These are phyloP conservation scores for Penicillium sp. DNA, from an alignment of 2,329 filamentous ascomycete species.

Conservation along the genomic window DNA sequence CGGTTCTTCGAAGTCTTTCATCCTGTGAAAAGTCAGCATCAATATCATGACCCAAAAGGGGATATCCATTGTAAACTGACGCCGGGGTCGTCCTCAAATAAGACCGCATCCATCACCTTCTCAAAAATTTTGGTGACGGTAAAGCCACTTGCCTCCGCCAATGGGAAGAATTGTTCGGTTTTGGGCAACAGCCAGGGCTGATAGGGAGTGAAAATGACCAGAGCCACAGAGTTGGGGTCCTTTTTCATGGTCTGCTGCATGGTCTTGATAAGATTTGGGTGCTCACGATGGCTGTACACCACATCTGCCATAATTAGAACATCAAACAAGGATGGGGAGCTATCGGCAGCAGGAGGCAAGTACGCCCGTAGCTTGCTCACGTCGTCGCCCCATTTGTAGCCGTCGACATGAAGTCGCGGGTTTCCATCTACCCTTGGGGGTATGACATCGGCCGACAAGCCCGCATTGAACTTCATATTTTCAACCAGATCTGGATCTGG, in stretches of 20 bases:
- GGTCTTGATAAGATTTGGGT: slow-evolving; percentile 71
- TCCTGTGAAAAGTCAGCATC: slow-evolving; percentile 51
- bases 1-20: slow-evolving; percentile 74
- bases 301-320: slow-evolving; percentile 83
- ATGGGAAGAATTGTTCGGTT: slow-evolving; percentile 82
- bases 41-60: background rate
- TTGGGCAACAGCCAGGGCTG: slow-evolving; percentile 84
- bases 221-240: slow-evolving; percentile 58
- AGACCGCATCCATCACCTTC: slow-evolving; percentile 75
- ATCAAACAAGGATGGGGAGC: slow-evolving; percentile 66
- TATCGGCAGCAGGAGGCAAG: slow-evolving; percentile 56
- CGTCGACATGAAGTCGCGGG: slow-evolving; percentile 58
- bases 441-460: slow-evolving; percentile 51
- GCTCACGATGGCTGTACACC: slow-evolving; percentile 87
- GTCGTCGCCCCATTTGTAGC: slow-evolving; percentile 81
- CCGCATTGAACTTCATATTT: slow-evolving; percentile 75
- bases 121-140: slow-evolving; percentile 77
- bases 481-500: slow-evolving; percentile 79
- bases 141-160: slow-evolving; percentile 69
- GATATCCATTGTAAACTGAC: slow-evolving; percentile 43
- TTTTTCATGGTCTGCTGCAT: slow-evolving; percentile 66
- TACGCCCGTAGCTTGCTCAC: slow-evolving; percentile 58
- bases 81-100: slow-evolving; percentile 87
- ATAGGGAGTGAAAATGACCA: slow-evolving; percentile 94
- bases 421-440: slow-evolving; percentile 31